Evolutionary conservation across 257 asterid species (phyloP).

Genomic region (Solanum rostratum): DNA sequence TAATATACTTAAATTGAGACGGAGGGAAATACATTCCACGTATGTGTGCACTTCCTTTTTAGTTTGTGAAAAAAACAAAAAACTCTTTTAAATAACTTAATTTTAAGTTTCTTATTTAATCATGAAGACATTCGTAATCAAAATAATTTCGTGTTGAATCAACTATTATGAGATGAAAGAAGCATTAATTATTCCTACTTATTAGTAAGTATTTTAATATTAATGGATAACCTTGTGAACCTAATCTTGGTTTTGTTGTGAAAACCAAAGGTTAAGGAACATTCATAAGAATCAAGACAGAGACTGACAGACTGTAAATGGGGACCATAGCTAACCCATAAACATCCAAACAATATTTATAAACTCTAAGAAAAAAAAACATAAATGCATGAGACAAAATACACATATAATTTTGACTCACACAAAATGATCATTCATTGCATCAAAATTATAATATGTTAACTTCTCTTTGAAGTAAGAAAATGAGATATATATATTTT

Average conservation of each 20-base stretch:
- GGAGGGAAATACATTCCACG: too few relatives aligned
- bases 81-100: not conserved
- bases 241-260: conserved; percentile 29
- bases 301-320: conserved; percentile 71
- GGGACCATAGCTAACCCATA: conserved; percentile 44
- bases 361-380: not conserved
- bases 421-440: not conserved
- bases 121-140: too few relatives aligned
- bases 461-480: not conserved
- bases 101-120: too few relatives aligned
- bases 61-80: not conserved
- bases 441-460: not conserved
- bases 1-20: not conserved
- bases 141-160: too few relatives aligned
- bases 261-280: conserved; percentile 21
- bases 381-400: conserved; percentile 55
- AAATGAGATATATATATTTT: not conserved
- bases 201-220: not conserved
- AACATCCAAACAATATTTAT: not conserved
- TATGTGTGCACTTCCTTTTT: not conserved
- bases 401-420: conserved; percentile 34
- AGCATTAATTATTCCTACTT: not conserved
- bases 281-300: conserved; percentile 53
- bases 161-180: not conserved
- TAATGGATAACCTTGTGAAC: conserved; percentile 9